phyloP scores from a whole-genome alignment of 2,329 filamentous ascomycete species.

The Aureobasidium sp. region DNA sequence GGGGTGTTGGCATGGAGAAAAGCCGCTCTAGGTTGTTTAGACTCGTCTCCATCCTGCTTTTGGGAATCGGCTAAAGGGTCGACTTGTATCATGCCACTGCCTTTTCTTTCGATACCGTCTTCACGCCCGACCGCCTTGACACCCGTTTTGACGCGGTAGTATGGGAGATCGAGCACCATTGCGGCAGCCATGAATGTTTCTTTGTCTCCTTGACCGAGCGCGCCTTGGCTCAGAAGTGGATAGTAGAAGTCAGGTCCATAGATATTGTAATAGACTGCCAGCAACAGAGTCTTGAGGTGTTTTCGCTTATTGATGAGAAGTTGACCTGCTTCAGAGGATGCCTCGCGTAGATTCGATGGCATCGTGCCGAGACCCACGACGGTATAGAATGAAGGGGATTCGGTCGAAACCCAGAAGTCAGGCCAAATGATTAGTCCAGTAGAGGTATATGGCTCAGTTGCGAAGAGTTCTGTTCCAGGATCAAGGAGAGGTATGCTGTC shows the following conservation, averaged over 20 bases:
- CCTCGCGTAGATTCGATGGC: slow-evolving; percentile 29
- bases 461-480: slow-evolving; percentile 34
- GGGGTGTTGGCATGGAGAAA: slow-evolving; percentile 23
- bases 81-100: slow-evolving; percentile 16
- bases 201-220: slow-evolving; percentile 42
- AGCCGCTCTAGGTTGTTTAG: slow-evolving; percentile 12
- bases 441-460: slow-evolving; percentile 32
- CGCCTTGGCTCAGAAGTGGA: slow-evolving; percentile 38
- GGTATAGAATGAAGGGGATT: slow-evolving; percentile 31
- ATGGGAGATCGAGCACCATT: slow-evolving; percentile 29
- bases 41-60: slow-evolving; percentile 5
- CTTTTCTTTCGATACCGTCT: slow-evolving; percentile 7
- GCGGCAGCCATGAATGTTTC: slow-evolving; percentile 43
- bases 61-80: slow-evolving; percentile 5
- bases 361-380: slow-evolving; percentile 25
- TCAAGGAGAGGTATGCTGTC: slow-evolving; percentile 37
- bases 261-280: slow-evolving; percentile 42
- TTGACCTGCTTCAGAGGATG: slow-evolving; percentile 37
- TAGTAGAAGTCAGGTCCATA: slow-evolving; percentile 40
- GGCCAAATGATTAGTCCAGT: slow-evolving; percentile 39
- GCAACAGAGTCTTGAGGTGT: slow-evolving; percentile 34
- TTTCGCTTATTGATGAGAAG: slow-evolving; percentile 37
- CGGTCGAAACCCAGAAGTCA: slow-evolving; percentile 37
- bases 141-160: slow-evolving; percentile 30
- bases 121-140: slow-evolving; percentile 14